phyloP scores from a whole-genome alignment of 1,139 yeast genomes.

The Maudiozyma humilis region DNA sequence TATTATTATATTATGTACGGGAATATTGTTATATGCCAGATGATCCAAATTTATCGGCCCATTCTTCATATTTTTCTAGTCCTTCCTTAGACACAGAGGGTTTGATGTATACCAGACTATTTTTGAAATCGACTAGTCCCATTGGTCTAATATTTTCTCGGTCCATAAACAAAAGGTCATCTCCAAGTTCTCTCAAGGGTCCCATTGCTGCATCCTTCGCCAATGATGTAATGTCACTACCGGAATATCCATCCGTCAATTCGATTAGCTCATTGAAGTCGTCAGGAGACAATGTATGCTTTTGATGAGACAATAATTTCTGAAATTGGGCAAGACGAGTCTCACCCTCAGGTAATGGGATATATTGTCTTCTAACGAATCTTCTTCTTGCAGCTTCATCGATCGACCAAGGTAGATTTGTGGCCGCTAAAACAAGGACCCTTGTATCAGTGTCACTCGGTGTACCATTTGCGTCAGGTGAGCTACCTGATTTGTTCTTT shows the following conservation, averaged over 20 bases:
- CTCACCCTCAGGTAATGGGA: slow-evolving; percentile 85
- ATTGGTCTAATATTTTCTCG: slow-evolving; percentile 82
- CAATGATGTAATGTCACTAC: slow-evolving; percentile 88
- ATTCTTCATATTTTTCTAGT: slow-evolving; percentile 66
- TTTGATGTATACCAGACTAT: slow-evolving; percentile 72
- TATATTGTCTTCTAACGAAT: slow-evolving; percentile 86
- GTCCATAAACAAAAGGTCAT: slow-evolving; percentile 72
- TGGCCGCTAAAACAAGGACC: slow-evolving; percentile 89
- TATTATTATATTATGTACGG: not conserved
- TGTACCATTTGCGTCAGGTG: not conserved
- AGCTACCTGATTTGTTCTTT: slow-evolving; percentile 14
- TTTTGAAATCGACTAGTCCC: slow-evolving; percentile 62
- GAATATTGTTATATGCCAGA: slow-evolving; percentile 56
- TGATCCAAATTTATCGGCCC: slow-evolving; percentile 88
- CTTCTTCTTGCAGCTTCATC: slow-evolving; percentile 97
- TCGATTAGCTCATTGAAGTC: slow-evolving; percentile 56
- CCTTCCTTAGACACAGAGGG: slow-evolving; percentile 92
- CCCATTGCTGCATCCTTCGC: slow-evolving; percentile 99
- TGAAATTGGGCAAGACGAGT: slow-evolving; percentile 68
- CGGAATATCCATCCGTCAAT: slow-evolving; percentile 76
- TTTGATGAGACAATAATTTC: slow-evolving; percentile 67
- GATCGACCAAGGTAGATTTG: slow-evolving; percentile 95
- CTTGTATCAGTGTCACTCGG: slow-evolving; percentile 37
- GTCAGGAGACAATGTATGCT: slow-evolving; percentile 55
- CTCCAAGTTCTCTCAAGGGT: slow-evolving; percentile 85